These are phyloP conservation scores for Aristolochia fimbriata DNA, from an alignment of 164 flowering plant genomes.

Conservation along the genomic window DNA sequence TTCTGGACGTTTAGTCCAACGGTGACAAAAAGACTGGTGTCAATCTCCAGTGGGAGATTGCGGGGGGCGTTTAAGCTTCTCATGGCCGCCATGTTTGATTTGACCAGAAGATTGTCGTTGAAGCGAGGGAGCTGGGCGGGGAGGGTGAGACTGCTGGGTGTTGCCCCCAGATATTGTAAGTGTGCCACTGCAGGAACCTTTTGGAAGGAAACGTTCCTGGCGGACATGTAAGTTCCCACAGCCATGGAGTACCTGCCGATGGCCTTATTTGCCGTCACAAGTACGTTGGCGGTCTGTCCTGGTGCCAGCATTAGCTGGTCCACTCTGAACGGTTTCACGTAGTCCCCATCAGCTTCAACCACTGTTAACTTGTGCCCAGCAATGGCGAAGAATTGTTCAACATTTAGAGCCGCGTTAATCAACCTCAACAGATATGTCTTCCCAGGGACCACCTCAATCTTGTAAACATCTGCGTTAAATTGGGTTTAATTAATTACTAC, in stretches of 20 bases:
- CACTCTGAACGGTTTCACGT: conserved; percentile 51
- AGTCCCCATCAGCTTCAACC: conserved; percentile 56
- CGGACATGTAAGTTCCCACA: conserved; percentile 47
- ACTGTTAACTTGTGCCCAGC: conserved; percentile 61
- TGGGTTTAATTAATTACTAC: too few species aligned
- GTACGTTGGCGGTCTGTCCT: conserved; percentile 57
- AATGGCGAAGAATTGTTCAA: conserved; percentile 49
- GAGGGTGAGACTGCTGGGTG: conserved; percentile 14
- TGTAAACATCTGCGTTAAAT: conserved; percentile 34
- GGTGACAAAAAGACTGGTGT: conserved; percentile 41
- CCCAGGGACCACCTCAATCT: conserved; percentile 40
- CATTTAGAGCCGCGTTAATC: conserved; percentile 53
- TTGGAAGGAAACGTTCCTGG: conserved; percentile 26
- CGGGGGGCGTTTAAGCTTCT: conserved; percentile 28
- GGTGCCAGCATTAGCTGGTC: conserved; percentile 52
- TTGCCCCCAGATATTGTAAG: conserved; percentile 40
- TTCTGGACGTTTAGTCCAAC: conserved; percentile 44
- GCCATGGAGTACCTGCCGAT: conserved; percentile 52
- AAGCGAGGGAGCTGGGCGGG: conserved; percentile 38
- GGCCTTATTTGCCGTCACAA: conserved; percentile 45
- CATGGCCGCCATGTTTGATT: conserved; percentile 47
- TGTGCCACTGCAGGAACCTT: conserved; percentile 32
- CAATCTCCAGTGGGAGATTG: conserved; percentile 35
- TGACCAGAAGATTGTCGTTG: conserved; percentile 35
- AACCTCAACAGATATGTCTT: conserved; percentile 59